phyloP scores from a whole-genome alignment of 306 rosid species.

The Clitoria ternatea region DNA sequence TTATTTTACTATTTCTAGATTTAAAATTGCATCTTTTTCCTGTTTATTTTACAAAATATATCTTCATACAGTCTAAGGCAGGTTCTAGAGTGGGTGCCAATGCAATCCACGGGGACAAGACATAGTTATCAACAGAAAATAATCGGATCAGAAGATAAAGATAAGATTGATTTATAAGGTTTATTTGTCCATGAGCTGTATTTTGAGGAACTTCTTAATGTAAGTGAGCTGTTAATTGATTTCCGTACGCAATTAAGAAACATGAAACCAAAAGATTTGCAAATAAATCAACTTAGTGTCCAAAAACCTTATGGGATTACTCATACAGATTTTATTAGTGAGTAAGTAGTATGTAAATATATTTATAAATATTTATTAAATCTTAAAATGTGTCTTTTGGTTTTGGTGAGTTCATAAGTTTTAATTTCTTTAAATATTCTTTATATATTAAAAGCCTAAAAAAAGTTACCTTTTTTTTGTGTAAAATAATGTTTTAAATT shows the following conservation, averaged over 20 bases:
- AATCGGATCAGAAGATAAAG: neutral
- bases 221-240: neutral
- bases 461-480: too few relatives aligned
- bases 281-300: too few relatives aligned
- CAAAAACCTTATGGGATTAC: too few relatives aligned
- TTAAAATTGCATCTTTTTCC: neutral
- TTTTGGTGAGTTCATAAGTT: too few relatives aligned
- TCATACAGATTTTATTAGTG: too few relatives aligned
- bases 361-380: too few relatives aligned
- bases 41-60: neutral
- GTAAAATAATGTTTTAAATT: too few relatives aligned
- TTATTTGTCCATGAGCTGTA: slow-evolving; percentile 4
- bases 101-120: neutral
- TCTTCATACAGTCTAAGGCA: neutral
- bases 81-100: neutral
- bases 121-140: neutral
- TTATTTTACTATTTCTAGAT: neutral
- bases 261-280: neutral
- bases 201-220: neutral
- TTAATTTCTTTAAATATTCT: too few relatives aligned
- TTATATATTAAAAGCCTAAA: too few relatives aligned
- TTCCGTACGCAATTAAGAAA: neutral
- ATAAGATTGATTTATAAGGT: neutral
- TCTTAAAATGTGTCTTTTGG: too few relatives aligned
- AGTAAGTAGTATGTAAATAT: too few relatives aligned